These are phyloP conservation scores for Basipetospora chlamydospora DNA, from an alignment of 2,329 filamentous ascomycete species.

Conservation along the genomic window DNA sequence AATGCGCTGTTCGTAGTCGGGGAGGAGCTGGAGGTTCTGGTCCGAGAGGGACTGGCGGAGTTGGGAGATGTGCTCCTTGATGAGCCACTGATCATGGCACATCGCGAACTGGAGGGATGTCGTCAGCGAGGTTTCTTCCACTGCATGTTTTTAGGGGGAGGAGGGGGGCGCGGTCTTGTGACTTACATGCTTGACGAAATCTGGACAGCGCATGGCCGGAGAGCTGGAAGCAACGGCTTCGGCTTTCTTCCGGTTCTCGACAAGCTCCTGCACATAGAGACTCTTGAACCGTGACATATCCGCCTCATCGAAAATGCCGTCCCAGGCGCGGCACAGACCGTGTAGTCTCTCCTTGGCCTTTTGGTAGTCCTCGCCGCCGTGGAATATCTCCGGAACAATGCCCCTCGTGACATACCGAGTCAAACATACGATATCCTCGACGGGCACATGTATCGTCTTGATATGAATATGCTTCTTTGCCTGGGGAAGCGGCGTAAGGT, in stretches of 20 bases:
- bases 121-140: not conserved
- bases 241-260: constrained; percentile 54
- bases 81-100: constrained; percentile 92
- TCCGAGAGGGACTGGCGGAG: constrained; percentile 84
- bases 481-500: constrained; percentile 54
- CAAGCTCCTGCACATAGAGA: constrained; percentile 63
- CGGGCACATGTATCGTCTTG: constrained; percentile 53
- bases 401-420: constrained; percentile 51
- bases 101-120: constrained; percentile 57
- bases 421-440: constrained; percentile 72
- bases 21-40: constrained; percentile 87
- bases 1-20: constrained; percentile 92
- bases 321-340: constrained; percentile 61
- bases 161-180: not conserved
- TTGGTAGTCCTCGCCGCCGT: constrained; percentile 30
- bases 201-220: constrained; percentile 53
- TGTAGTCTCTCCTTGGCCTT: constrained; percentile 54
- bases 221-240: constrained; percentile 48
- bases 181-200: constrained; percentile 79
- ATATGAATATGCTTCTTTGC: constrained; percentile 51
- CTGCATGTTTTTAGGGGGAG: not conserved
- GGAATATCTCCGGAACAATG: constrained; percentile 45
- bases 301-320: constrained; percentile 66
- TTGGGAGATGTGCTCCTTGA: constrained; percentile 83
- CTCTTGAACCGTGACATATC: constrained; percentile 74